A percentile compares a stretch with the other conserved stretches of the same genome.
Conservation (phyloP, 495 filamentous ascomycete genomes). For the Sordaria brevicollis region DNA sequence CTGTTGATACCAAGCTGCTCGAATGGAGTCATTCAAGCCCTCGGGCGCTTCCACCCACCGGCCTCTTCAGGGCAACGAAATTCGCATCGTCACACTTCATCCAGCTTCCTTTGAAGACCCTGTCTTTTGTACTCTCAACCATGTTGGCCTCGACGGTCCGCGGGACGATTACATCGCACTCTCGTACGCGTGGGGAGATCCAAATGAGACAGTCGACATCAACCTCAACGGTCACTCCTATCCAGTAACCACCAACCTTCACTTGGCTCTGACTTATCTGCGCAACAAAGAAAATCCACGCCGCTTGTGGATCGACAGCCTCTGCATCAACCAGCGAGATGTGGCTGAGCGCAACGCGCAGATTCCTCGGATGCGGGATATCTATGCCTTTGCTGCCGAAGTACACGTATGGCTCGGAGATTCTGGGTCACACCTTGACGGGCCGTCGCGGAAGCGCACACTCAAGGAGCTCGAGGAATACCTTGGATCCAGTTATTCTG, state of each 20-base stretch:
- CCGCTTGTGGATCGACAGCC: neutral
- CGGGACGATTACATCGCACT: neutral
- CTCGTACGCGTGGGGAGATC: neutral
- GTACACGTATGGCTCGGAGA: neutral
- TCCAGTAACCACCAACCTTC: neutral
- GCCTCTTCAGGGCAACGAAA: neutral
- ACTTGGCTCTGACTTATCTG: neutral
- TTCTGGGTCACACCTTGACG: neutral
- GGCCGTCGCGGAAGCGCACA: neutral
- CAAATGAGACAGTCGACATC: neutral
- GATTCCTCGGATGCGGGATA: neutral
- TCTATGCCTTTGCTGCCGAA: neutral
- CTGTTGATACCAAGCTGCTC: neutral
- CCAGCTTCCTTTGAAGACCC: neutral
- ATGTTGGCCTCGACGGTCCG: neutral
- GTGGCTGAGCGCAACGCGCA: neutral
- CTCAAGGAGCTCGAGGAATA: neutral
- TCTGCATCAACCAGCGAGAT: neutral
- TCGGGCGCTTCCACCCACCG: neutral
- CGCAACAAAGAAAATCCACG: neutral
- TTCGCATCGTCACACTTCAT: neutral
- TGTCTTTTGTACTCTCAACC: neutral
- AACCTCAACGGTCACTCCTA: neutral
- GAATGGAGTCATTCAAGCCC: neutral
- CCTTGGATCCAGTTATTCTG: no score